phyloP scores from a whole-genome alignment of 495 filamentous ascomycete genomes.

The Trichoderma virens region DNA sequence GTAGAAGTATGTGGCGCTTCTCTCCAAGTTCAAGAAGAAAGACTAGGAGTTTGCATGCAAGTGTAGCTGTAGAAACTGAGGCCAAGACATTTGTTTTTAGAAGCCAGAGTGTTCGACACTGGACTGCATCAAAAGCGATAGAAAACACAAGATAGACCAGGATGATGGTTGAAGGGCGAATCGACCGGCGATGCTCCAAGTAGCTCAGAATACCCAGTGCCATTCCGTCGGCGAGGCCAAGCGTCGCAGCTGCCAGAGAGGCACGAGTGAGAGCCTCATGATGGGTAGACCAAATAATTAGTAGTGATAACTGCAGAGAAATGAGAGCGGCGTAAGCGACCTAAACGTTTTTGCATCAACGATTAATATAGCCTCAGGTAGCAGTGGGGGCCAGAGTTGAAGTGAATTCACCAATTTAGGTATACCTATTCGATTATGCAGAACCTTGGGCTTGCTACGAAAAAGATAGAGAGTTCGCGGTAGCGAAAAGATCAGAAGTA shows the following conservation, averaged over 20 bases:
- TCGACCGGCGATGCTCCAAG: not conserved
- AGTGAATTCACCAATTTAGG: not conserved
- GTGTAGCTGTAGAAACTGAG: not conserved
- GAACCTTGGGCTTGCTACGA: not conserved
- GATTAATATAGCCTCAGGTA: no score
- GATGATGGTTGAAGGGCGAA: not conserved
- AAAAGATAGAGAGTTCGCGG: not conserved
- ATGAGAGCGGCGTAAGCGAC: not conserved
- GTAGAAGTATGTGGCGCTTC: not conserved
- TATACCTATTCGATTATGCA: not conserved
- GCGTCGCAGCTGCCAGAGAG: not conserved
- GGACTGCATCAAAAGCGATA: not conserved
- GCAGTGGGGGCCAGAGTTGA: no score
- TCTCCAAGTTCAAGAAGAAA: not conserved
- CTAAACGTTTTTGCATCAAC: not conserved
- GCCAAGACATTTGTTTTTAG: not conserved
- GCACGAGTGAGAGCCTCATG: not conserved
- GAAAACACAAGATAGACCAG: not conserved
- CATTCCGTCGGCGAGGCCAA: not conserved
- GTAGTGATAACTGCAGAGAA: not conserved
- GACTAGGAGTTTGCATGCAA: not conserved
- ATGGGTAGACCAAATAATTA: not conserved
- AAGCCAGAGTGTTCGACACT: not conserved
- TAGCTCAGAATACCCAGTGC: not conserved
- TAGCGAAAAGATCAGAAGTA: constrained; percentile 24